Evolutionary conservation across 2,329 filamentous ascomycete genomes (phyloP), one percentile per base, ranked within the genome.

Genomic region (Penicillium sp.): DNA sequence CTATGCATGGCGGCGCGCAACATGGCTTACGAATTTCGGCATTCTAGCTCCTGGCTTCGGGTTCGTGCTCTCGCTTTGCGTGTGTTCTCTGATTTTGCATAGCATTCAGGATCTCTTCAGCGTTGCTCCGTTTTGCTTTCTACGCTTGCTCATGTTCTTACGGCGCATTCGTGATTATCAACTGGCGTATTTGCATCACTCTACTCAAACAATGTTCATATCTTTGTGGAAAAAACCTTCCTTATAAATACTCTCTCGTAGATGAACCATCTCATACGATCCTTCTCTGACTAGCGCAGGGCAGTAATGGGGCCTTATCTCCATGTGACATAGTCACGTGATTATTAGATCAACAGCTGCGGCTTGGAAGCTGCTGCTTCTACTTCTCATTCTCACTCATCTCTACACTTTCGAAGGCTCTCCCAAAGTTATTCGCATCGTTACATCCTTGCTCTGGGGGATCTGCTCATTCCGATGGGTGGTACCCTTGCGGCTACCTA

Each of bases 401-500:
- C 57, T 50, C 57, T 25, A 15, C 39, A 5, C 52, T 25, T 39
- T 59, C 51, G 49, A 67, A 71, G 63, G 63, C 50, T 20, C 50
- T 20, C 45, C 54, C 54, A 60, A 63, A 66, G 62, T 69, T 68
- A 63, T 57, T 51, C 55, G 47, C 60, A 55, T 57, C 59, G 52
- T 14, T 43, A 17, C 39, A 37, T 59, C 62, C 53, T 56, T 61
- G 61, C 60, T 55, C 56, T 50, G 59, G 65, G 67, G 64, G 63
- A 62, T 64, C 55, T 61, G 48, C 35, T 63, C 54, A 68, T 73
- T 71, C 70, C 66, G 68, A 75, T 75, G 72, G 73, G 74, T 69
- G 70, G 70, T 71, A 67, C 62, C 64, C 58, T 70, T 68, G 61
- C 65, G 67, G 65, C 66, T 60, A 67, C 68, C 63, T 69, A 71